Evolutionary conservation across 129 eudicot genomes (phyloP), one percentile per base, ranked within the genome.

Genomic region (Arctium minus): DNA sequence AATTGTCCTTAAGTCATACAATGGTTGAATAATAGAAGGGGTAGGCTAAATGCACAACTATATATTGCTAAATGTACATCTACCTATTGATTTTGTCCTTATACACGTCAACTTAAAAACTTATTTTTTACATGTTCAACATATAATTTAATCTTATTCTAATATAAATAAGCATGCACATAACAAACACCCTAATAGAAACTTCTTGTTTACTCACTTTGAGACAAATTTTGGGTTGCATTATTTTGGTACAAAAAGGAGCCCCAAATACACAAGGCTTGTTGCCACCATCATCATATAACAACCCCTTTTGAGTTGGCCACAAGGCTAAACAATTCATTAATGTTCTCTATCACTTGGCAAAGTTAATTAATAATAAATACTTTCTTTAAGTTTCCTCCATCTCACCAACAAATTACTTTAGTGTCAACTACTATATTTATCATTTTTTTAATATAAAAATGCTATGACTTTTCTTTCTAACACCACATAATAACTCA

Each of bases 261-360:
- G 12, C 75, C 81, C 50, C 36, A 76, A 76, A 81, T 77, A 67
- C 80, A 42, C 83, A 69, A 44, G 73, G 70, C 50, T 77, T 77
- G 84, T 82, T 78, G 74, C 35, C 50, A 67, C 76, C 83, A 82
- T 82, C 80, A 86, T 77, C 75, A 79, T 77, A 50, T 65, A 44
- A 22, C 70, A 44, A 30, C 68, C 65, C 80, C 82, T 86, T 86
- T 86, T 84, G 83, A 79, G 89, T 78, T 86, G 88, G 79, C 86
- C 44, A 60, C 68, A 80, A 85, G 88, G 77, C 72, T 81, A 60
- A 74, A 53, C 65, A 73, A 40, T 69, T 74, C 73, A 46, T 64
- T 77, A 80, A 74, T 76, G 65, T 53, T 35, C 46, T 32, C 50
- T 22, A 60, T 86, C 64, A 81, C 82, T 73, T 78, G 64, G 13